phyloP scores from a whole-genome alignment of 2,329 filamentous ascomycete genomes.

The Mycosphaerella sp. region DNA sequence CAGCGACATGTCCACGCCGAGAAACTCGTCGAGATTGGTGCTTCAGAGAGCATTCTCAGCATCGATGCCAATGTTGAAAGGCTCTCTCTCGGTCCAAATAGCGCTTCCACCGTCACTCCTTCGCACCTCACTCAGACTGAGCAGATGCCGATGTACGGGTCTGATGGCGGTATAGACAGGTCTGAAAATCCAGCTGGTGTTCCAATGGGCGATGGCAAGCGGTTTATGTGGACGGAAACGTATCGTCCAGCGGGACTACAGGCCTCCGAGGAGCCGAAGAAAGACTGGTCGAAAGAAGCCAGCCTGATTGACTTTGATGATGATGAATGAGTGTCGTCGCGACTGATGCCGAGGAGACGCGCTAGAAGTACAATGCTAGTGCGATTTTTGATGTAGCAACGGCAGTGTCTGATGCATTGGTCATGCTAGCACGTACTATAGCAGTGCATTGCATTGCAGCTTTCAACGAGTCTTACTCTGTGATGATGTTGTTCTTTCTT shows the following conservation, averaged over 20 bases:
- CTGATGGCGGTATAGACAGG: conserved; percentile 5
- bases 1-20: background rate
- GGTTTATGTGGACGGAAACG: conserved; percentile 7
- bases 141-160: conserved; percentile 2
- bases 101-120: conserved; percentile 1
- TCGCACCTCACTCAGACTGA: background rate
- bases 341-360: background rate
- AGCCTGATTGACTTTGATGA: conserved; percentile 12
- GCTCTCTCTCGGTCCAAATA: background rate
- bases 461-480: background rate
- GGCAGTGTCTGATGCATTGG: background rate
- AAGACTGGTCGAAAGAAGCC: conserved; percentile 7
- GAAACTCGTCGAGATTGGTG: background rate
- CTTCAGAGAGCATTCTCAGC: background rate
- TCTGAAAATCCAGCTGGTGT: background rate
- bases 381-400: background rate
- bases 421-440: background rate
- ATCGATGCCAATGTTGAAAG: background rate
- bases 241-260: background rate
- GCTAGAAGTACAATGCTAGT: background rate
- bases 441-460: background rate
- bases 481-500: background rate
- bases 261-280: background rate
- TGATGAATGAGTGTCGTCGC: no score
- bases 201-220: background rate